These are phyloP conservation scores for Lentinula boryana DNA, from an alignment of 768 basidiomycete species.

Conservation along the genomic window DNA sequence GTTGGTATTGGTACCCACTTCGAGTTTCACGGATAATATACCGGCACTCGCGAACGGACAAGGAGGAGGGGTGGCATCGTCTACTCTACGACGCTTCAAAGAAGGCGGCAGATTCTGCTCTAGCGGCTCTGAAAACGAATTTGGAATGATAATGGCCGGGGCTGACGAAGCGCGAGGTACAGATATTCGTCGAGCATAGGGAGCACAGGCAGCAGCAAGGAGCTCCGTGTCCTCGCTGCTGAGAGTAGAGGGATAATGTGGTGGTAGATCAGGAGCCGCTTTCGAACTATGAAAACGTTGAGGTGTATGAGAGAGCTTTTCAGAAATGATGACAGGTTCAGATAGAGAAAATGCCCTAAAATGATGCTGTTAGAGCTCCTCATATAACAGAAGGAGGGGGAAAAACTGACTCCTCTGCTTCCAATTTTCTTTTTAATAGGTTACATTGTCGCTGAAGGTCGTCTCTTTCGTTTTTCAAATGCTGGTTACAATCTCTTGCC, in stretches of 20 bases:
- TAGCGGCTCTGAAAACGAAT: background rate
- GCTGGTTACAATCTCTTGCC: slow-evolving; percentile 30
- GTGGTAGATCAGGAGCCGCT: background rate
- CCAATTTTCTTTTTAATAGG: slow-evolving; percentile 22
- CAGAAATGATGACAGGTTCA: background rate
- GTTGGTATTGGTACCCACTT: background rate
- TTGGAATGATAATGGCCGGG: background rate
- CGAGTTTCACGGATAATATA: background rate
- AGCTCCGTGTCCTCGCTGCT: background rate
- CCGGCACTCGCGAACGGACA: background rate
- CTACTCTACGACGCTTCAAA: slow-evolving; percentile 2
- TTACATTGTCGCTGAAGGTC: slow-evolving; percentile 30
- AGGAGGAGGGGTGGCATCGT: background rate
- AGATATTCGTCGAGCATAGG: background rate
- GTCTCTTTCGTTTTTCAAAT: slow-evolving; percentile 32
- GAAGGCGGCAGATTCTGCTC: background rate
- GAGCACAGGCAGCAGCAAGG: background rate
- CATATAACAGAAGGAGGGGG: background rate
- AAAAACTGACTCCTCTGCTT: slow-evolving; percentile 15
- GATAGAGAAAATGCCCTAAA: slow-evolving; percentile 1
- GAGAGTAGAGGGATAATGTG: background rate
- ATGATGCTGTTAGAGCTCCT: background rate
- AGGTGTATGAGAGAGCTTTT: background rate
- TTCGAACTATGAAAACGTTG: background rate
- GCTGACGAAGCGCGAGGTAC: background rate